These are phyloP conservation scores for Scedosporium boydii DNA, from an alignment of 2,329 filamentous ascomycete genomes.

Conservation along the genomic window DNA sequence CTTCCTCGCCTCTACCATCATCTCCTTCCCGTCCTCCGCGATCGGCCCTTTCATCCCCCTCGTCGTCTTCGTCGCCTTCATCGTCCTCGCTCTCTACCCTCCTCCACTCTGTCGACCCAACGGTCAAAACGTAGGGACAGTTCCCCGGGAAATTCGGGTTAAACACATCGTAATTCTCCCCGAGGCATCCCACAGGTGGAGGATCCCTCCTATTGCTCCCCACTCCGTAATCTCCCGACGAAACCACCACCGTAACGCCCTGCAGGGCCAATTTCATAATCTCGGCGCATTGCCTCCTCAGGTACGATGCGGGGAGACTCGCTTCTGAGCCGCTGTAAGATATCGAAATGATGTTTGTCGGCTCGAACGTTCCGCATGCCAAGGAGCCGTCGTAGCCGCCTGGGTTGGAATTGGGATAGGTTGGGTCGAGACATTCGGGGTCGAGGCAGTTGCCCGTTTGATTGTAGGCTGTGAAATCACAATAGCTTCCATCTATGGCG, in stretches of 20 bases:
- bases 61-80: too few species aligned
- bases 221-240: slow-evolving; percentile 18
- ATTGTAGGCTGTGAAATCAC: slow-evolving; percentile 38
- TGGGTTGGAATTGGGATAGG: slow-evolving; percentile 37
- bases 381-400: slow-evolving; percentile 37
- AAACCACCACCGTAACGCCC: slow-evolving; percentile 29
- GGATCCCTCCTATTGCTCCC: slow-evolving; percentile 12
- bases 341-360: slow-evolving; percentile 22
- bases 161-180: slow-evolving; percentile 28
- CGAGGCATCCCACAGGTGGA: slow-evolving; percentile 11
- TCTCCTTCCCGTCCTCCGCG: neutral
- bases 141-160: slow-evolving; percentile 35
- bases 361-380: slow-evolving; percentile 16
- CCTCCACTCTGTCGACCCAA: slow-evolving; percentile 37
- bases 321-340: slow-evolving; percentile 39
- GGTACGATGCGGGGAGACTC: slow-evolving; percentile 32
- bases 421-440: slow-evolving; percentile 32
- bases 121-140: slow-evolving; percentile 40
- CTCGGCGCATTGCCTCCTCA: slow-evolving; percentile 30
- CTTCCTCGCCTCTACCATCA: neutral
- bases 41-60: neutral
- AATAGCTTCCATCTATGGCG: slow-evolving; percentile 43
- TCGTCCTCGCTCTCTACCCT: slow-evolving; percentile 5
- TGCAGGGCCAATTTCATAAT: slow-evolving; percentile 36
- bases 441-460: slow-evolving; percentile 32